A percentile compares a stretch with the other conserved stretches of the same genome.
Conservation (phyloP, 805 yeast genomes). For the Candida argentea region DNA sequence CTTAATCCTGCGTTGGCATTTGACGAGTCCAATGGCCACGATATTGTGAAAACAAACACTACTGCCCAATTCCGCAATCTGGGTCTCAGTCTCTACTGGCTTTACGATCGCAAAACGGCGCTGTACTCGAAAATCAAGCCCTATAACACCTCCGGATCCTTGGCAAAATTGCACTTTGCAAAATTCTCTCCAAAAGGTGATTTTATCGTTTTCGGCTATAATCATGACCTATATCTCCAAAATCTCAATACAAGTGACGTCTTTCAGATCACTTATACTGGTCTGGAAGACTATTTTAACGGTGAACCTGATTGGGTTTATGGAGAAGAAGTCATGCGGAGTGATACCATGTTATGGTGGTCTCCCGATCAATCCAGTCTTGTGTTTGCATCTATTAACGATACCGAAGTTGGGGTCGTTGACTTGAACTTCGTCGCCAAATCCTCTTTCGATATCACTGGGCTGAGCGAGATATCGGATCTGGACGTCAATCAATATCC, state of each 20-base stretch:
- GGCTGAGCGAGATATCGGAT: conserved; percentile 3
- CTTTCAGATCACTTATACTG: conserved; percentile 56
- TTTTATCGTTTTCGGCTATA: conserved; percentile 53
- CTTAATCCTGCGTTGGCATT: conserved; percentile 34
- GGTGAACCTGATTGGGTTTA: conserved; percentile 95
- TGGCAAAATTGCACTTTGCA: conserved; percentile 30
- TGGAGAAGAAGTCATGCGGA: conserved; percentile 77
- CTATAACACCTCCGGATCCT: conserved; percentile 5
- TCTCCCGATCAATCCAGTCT: conserved; percentile 61
- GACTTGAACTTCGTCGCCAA: conserved; percentile 70
- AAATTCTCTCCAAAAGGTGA: conserved; percentile 68
- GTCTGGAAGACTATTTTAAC: conserved; percentile 61
- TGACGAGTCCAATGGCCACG: conserved; percentile 32
- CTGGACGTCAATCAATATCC: conserved; percentile 23
- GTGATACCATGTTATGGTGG: conserved; percentile 79
- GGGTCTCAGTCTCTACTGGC: conserved; percentile 27
- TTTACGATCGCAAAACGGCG: conserved; percentile 16
- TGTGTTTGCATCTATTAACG: conserved; percentile 60
- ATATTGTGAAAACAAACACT: conserved; percentile 45
- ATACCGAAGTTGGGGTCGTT: conserved; percentile 61
- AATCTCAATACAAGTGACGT: conserved; percentile 19
- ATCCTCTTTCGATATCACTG: conserved; percentile 10
- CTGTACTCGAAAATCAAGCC: conserved; percentile 27
- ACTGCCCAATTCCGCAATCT: conserved; percentile 34
- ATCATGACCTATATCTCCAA: conserved; percentile 60